A percentile compares a stretch with the other conserved stretches of the same genome.
phyloP scores from a whole-genome alignment of 305 asterid genomes.

The Ilex paraguariensis region DNA sequence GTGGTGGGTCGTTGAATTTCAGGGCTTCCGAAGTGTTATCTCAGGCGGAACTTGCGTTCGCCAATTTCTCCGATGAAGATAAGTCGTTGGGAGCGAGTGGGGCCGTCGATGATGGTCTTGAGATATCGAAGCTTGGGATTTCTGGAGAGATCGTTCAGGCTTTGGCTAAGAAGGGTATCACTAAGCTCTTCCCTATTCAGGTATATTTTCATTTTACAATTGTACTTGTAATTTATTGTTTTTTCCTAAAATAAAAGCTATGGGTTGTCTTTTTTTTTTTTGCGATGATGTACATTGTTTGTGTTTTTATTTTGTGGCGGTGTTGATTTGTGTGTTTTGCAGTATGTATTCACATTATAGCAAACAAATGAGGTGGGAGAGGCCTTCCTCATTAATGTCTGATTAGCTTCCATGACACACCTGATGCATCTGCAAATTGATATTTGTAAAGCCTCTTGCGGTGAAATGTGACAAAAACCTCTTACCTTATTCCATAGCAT shows the following conservation, averaged over 20 bases:
- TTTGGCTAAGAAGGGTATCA: slow-evolving; percentile 60
- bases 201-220: slow-evolving; percentile 20
- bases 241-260: neutral
- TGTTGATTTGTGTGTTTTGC: neutral
- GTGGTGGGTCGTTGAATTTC: slow-evolving; percentile 4
- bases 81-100: slow-evolving; percentile 30
- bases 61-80: slow-evolving; percentile 53
- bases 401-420: too few relatives aligned
- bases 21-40: slow-evolving; percentile 11
- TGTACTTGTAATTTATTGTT: neutral
- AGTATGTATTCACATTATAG: too few relatives aligned
- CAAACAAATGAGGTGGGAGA: too few relatives aligned
- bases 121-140: slow-evolving; percentile 81
- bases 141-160: slow-evolving; percentile 55
- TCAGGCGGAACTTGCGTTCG: slow-evolving; percentile 48
- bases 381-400: too few relatives aligned
- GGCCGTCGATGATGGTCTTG: slow-evolving; percentile 70
- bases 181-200: slow-evolving; percentile 96
- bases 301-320: neutral
- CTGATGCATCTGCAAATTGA: too few relatives aligned
- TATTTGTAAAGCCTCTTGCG: too few relatives aligned
- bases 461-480: too few relatives aligned
- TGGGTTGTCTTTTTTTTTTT: neutral
- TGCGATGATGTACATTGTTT: neutral
- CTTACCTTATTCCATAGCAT: too few relatives aligned